phyloP scores from a whole-genome alignment of 1,284 basidiomycete genomes.

The Coniferiporia sulphurascens region DNA sequence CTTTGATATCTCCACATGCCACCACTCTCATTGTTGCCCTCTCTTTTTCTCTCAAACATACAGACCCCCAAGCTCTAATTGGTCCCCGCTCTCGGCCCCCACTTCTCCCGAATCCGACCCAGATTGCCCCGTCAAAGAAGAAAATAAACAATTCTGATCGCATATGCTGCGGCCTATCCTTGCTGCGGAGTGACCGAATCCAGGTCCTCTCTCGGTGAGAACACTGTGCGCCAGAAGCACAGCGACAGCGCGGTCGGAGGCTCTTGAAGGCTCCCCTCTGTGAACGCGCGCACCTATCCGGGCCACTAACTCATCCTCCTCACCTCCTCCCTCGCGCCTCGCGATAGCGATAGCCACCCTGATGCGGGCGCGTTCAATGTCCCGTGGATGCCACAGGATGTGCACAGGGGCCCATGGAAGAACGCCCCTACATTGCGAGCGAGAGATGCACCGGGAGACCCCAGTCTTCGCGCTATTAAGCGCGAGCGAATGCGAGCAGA shows the following conservation, averaged over 20 bases:
- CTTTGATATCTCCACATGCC: not conserved
- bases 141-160: not conserved
- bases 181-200: not conserved
- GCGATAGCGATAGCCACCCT: not conserved
- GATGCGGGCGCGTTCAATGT: not conserved
- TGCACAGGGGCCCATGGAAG: not conserved
- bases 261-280: not conserved
- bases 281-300: not conserved
- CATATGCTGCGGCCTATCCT: not conserved
- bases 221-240: not conserved
- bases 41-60: no score
- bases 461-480: not conserved
- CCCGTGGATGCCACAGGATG: not conserved
- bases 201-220: not conserved
- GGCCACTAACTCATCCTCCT: not conserved
- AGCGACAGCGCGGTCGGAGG: slow-evolving; percentile 4
- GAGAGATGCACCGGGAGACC: not conserved
- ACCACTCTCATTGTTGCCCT: no score
- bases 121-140: no score
- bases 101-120: no score
- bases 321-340: slow-evolving; percentile 2
- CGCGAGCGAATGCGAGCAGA: not conserved
- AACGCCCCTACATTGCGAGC: not conserved
- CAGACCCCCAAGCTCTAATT: no score
- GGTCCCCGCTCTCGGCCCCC: no score